These are phyloP conservation scores for Rhynchosporium secalis DNA, from an alignment of 2,329 filamentous ascomycete species.

Conservation along the genomic window DNA sequence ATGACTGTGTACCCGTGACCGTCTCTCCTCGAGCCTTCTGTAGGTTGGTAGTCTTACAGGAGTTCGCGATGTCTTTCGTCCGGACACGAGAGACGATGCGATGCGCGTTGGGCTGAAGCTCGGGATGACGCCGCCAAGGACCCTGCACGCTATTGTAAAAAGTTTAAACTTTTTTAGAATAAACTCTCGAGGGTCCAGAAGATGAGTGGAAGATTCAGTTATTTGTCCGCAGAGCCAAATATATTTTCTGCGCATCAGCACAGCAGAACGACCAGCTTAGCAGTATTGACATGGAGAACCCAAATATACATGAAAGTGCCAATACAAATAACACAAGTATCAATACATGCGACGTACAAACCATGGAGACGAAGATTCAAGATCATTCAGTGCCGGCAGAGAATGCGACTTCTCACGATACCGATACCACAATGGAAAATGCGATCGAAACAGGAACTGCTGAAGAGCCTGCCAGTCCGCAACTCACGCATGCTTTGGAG, in stretches of 20 bases:
- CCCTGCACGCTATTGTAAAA: conserved; percentile 21
- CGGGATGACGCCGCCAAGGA: conserved; percentile 22
- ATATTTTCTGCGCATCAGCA: conserved; percentile 18
- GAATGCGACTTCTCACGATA: conserved; percentile 12
- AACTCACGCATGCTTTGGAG: conserved; percentile 36
- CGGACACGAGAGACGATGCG: not conserved
- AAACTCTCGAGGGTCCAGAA: not conserved
- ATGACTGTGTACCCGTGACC: no score
- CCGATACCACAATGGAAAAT: conserved; percentile 16
- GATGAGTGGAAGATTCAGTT: not conserved
- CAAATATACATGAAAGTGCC: conserved; percentile 22
- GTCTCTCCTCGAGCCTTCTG: not conserved
- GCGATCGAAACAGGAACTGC: conserved; percentile 7
- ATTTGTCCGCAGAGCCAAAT: not conserved
- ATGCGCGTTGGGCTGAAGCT: not conserved
- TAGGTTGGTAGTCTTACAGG: not conserved
- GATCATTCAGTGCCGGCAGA: conserved; percentile 7
- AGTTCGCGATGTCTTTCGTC: not conserved
- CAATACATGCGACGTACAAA: conserved; percentile 3
- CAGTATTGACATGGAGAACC: conserved; percentile 26
- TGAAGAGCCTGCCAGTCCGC: conserved; percentile 19
- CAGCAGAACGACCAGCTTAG: conserved; percentile 18
- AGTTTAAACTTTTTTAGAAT: conserved; percentile 13
- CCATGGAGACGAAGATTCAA: conserved; percentile 9
- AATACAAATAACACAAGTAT: conserved; percentile 14